Evolutionary conservation across 2,329 filamentous ascomycete genomes (phyloP).

Genomic region (Periglandula ipomoeae): DNA sequence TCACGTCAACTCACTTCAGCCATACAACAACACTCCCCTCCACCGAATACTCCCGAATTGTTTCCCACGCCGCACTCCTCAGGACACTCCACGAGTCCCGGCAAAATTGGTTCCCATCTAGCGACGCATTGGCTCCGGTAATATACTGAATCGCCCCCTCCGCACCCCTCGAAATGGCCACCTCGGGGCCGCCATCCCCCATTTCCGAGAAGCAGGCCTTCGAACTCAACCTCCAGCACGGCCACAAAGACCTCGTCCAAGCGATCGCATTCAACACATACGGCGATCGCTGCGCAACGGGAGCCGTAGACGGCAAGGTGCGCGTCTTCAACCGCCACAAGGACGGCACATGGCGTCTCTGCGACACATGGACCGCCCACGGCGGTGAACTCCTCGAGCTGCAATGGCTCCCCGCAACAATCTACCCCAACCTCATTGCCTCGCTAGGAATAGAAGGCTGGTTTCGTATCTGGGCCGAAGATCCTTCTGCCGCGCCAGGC

Average conservation of each 20-base stretch:
- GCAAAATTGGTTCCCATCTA: too few relatives aligned
- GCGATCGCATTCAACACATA: conserved; percentile 87
- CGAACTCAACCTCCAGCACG: conserved; percentile 58
- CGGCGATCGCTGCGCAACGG: conserved; percentile 83
- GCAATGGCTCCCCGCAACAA: conserved; percentile 86
- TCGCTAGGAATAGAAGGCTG: conserved; percentile 84
- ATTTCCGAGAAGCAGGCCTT: conserved; percentile 39
- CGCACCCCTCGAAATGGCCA: conserved; percentile 18
- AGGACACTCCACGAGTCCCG: too few relatives aligned
- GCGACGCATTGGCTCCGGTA: too few relatives aligned
- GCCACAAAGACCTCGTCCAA: conserved; percentile 72
- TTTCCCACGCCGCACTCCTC: background rate
- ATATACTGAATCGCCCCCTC: too few relatives aligned
- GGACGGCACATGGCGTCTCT: conserved; percentile 67
- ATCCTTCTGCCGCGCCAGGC: conserved; percentile 70
- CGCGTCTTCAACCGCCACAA: conserved; percentile 83
- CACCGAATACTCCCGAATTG: background rate
- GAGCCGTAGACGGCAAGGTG: conserved; percentile 85
- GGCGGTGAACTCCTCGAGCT: conserved; percentile 87
- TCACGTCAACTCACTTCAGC: background rate
- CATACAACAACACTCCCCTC: background rate
- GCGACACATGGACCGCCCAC: conserved; percentile 84
- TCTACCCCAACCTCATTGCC: conserved; percentile 76
- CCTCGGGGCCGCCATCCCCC: conserved; percentile 25
- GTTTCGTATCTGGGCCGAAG: conserved; percentile 89